Conservation (phyloP, 805 yeast species). For the Yamadazyma philogaea region DNA sequence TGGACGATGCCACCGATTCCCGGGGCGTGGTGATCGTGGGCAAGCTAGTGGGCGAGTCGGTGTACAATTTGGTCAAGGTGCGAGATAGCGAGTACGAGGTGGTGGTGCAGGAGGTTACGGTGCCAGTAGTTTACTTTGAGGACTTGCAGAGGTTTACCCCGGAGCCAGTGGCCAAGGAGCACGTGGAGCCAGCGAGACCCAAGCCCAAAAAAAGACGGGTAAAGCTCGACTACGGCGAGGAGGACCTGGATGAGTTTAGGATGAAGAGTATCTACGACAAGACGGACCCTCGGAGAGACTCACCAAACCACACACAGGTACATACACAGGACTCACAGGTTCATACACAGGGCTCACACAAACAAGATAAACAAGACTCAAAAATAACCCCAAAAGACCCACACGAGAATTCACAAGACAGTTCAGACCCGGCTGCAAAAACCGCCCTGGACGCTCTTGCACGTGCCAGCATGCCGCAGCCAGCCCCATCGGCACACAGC, state of each 20-base stretch:
- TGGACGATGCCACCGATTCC: slow-evolving; percentile 32
- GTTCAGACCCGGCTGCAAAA: not conserved
- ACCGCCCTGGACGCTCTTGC: too few relatives aligned
- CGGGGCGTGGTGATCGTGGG: slow-evolving; percentile 43
- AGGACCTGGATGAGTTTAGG: slow-evolving; percentile 33
- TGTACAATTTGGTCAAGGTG: slow-evolving; percentile 51
- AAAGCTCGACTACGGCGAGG: slow-evolving; percentile 35
- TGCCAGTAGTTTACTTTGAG: slow-evolving; percentile 48
- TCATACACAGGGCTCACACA: too few relatives aligned
- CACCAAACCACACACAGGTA: too few relatives aligned
- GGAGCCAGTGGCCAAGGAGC: not conserved
- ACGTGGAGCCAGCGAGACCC: slow-evolving; percentile 14
- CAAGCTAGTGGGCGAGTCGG: slow-evolving; percentile 52
- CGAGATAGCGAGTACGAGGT: slow-evolving; percentile 45
- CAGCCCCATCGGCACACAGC: too few relatives aligned
- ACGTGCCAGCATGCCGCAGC: too few relatives aligned
- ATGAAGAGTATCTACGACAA: slow-evolving; percentile 45
- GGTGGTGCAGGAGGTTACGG: slow-evolving; percentile 37
- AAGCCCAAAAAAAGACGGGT: slow-evolving; percentile 25
- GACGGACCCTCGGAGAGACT: not conserved
- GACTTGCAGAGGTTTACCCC: slow-evolving; percentile 20
- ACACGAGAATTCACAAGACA: not conserved
- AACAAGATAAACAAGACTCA: too few relatives aligned
- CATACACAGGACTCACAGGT: too few relatives aligned
- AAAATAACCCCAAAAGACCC: not conserved